These are phyloP conservation scores for Suillus brevipes DNA, from an alignment of 768 basidiomycete species.

Conservation along the genomic window DNA sequence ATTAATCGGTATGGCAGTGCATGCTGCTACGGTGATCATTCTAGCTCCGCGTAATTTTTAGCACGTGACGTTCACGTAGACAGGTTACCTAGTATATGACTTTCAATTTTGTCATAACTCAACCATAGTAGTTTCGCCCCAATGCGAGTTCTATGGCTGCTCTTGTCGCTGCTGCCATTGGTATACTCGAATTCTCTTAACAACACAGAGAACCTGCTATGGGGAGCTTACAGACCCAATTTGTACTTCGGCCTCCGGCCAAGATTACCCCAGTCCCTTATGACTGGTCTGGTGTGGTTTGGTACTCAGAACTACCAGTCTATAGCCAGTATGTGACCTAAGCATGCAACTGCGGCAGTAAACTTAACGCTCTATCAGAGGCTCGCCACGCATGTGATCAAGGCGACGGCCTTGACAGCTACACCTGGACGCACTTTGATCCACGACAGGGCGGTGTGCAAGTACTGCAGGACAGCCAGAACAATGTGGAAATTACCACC, in stretches of 20 bases:
- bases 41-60: not conserved
- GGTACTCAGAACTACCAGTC: slow-evolving; percentile 84
- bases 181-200: slow-evolving; percentile 29
- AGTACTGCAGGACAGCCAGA: slow-evolving; percentile 74
- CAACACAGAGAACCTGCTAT: slow-evolving; percentile 45
- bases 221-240: slow-evolving; percentile 87
- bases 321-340: slow-evolving; percentile 51
- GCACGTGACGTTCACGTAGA: slow-evolving; percentile 15
- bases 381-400: slow-evolving; percentile 89
- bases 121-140: not conserved
- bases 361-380: slow-evolving; percentile 40
- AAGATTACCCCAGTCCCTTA: slow-evolving; percentile 80
- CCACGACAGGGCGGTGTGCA: slow-evolving; percentile 84
- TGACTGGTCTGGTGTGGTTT: slow-evolving; percentile 95
- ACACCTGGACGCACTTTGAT: slow-evolving; percentile 89
- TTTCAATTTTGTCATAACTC: not conserved
- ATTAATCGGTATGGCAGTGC: too few relatives aligned
- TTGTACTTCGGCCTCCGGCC: slow-evolving; percentile 95
- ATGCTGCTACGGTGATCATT: too few relatives aligned
- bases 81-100: not conserved
- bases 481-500: slow-evolving; percentile 85
- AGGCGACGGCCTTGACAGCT: slow-evolving; percentile 74
- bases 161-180: slow-evolving; percentile 25
- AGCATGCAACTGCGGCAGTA: not conserved
- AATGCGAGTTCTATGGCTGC: slow-evolving; percentile 29